phyloP scores from a whole-genome alignment of 768 basidiomycete species.

The Galerina marginata region DNA sequence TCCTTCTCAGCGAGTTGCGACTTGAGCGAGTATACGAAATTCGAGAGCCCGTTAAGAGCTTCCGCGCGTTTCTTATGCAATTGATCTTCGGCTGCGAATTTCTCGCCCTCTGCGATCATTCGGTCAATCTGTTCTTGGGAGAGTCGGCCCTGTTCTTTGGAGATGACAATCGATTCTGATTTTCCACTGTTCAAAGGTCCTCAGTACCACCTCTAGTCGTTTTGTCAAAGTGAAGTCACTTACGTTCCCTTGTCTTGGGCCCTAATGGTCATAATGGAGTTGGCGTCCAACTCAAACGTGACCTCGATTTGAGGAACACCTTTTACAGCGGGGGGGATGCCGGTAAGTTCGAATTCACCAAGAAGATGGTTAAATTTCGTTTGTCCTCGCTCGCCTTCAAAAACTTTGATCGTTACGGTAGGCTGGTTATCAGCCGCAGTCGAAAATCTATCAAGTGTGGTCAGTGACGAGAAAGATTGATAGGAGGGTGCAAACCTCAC shows the following conservation, averaged over 20 bases:
- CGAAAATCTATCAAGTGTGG: conserved; percentile 50
- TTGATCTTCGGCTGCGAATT: conserved; percentile 39
- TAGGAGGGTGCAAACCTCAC: conserved; percentile 23
- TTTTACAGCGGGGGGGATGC: neutral
- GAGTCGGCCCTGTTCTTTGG: conserved; percentile 63
- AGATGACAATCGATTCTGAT: conserved; percentile 76
- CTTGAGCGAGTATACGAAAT: conserved; percentile 86
- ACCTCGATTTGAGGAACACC: neutral
- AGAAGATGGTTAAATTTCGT: neutral
- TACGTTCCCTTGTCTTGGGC: conserved; percentile 83
- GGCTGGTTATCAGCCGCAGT: neutral
- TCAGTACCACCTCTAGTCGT: too few species aligned
- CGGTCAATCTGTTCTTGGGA: conserved; percentile 60
- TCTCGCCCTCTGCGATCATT: conserved; percentile 60
- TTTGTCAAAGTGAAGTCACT: conserved; percentile 36
- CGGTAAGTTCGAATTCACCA: neutral
- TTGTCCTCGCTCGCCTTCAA: neutral
- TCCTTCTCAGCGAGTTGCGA: conserved; percentile 79
- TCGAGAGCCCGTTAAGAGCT: conserved; percentile 76
- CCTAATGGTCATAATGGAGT: conserved; percentile 83
- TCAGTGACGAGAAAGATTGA: too few species aligned
- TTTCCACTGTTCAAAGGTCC: too few species aligned
- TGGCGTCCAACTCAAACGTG: conserved; percentile 60
- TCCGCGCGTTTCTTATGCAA: conserved; percentile 69
- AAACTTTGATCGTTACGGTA: neutral